These are phyloP conservation scores for Rhododendron simsii DNA, from an alignment of 148 eudicot species.

Conservation along the genomic window DNA sequence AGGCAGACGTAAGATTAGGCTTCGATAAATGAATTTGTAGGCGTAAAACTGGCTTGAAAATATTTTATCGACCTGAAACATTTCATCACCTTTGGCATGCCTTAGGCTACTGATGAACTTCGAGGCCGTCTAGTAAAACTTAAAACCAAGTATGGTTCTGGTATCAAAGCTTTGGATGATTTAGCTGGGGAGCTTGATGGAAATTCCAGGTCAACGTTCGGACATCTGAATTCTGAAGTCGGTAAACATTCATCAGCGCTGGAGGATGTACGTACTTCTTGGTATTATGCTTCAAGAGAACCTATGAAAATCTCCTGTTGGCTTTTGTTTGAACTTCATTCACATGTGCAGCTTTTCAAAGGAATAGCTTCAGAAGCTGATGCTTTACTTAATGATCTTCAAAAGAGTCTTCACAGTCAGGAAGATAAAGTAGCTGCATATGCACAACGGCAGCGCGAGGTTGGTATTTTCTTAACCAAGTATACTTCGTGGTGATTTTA, in stretches of 20 bases:
- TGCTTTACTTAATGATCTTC: slow-evolving; percentile 65
- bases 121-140: slow-evolving; percentile 57
- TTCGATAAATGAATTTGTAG: neutral
- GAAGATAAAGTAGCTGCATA: slow-evolving; percentile 65
- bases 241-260: slow-evolving; percentile 79
- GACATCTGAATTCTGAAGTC: slow-evolving; percentile 66
- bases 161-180: slow-evolving; percentile 72
- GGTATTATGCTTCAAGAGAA: neutral
- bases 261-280: slow-evolving; percentile 48
- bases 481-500: neutral
- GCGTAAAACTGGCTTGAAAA: neutral
- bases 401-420: slow-evolving; percentile 66
- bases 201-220: slow-evolving; percentile 67
- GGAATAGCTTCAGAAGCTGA: slow-evolving; percentile 83
- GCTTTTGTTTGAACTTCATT: slow-evolving; percentile 16
- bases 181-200: slow-evolving; percentile 84
- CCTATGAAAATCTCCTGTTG: neutral
- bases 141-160: slow-evolving; percentile 77
- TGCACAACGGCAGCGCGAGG: slow-evolving; percentile 81
- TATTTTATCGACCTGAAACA: neutral
- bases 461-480: slow-evolving; percentile 20
- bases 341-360: slow-evolving; percentile 64
- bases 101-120: slow-evolving; percentile 87
- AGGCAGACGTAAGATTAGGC: slow-evolving; percentile 59
- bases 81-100: slow-evolving; percentile 2